Conservation (phyloP, 768 basidiomycete species). For the Xerocomellus dryophilus region DNA sequence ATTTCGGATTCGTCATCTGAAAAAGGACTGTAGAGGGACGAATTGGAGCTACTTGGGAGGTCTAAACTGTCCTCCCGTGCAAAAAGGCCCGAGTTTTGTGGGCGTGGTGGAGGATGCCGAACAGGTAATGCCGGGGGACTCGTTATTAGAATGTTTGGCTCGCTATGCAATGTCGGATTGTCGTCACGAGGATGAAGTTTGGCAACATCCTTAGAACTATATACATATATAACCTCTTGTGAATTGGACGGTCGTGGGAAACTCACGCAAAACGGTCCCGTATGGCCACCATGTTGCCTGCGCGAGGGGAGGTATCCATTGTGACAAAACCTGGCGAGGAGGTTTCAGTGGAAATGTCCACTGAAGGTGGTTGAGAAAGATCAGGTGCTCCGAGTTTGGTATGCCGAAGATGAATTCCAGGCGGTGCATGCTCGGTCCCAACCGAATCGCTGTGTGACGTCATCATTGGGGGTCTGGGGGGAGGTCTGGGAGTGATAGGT, state of each 20-base stretch:
- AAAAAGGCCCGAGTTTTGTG: conserved; percentile 17
- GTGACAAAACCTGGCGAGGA: background rate
- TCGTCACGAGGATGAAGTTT: conserved; percentile 13
- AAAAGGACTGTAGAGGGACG: conserved; percentile 29
- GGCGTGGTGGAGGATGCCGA: conserved; percentile 22
- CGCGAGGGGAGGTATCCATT: conserved; percentile 6
- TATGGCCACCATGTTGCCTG: conserved; percentile 37
- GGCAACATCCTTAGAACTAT: conserved; percentile 25
- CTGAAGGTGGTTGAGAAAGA: background rate
- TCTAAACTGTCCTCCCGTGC: conserved; percentile 23
- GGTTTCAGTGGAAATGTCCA: conserved; percentile 1
- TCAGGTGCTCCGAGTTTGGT: conserved; percentile 6
- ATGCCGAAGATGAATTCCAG: conserved; percentile 20
- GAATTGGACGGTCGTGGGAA: background rate
- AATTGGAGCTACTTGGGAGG: conserved; percentile 15
- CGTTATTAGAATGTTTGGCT: conserved; percentile 25
- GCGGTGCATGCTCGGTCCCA: conserved; percentile 8
- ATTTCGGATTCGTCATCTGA: conserved; percentile 30
- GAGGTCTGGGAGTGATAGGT: conserved; percentile 17
- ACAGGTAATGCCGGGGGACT: conserved; percentile 19
- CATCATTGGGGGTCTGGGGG: conserved; percentile 14
- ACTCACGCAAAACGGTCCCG: conserved; percentile 34
- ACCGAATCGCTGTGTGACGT: conserved; percentile 21
- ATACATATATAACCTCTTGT: background rate
- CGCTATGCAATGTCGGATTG: conserved; percentile 16